Conservation (phyloP, 768 basidiomycete species). For the Gloeopeniophorella convolvens region DNA sequence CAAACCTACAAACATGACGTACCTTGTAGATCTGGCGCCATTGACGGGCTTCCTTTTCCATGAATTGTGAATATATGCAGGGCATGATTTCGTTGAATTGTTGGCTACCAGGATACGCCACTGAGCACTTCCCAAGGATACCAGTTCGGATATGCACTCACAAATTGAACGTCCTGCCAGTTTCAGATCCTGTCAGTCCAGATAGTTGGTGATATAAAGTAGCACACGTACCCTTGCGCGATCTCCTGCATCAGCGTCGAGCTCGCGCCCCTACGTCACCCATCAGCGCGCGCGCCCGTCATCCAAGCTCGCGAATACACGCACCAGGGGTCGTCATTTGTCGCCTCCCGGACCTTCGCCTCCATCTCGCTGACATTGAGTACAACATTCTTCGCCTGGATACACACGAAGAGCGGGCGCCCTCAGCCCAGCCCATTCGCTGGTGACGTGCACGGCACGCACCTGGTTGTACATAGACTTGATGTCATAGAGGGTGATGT, state of each 20-base stretch:
- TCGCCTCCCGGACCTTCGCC: constrained; percentile 92
- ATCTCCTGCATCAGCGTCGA: constrained; percentile 99
- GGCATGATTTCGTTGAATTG: constrained; percentile 99
- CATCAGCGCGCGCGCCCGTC: not conserved
- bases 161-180: constrained; percentile 93
- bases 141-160: constrained; percentile 35
- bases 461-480: constrained; percentile 95
- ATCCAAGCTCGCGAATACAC: constrained; percentile 22
- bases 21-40: constrained; percentile 99
- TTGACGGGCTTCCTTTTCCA: constrained; percentile 97
- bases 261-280: constrained; percentile 77
- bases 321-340: constrained; percentile 97
- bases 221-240: constrained; percentile 74
- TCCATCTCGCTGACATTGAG: constrained; percentile 97
- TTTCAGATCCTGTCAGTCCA: not conserved
- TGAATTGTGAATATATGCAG: constrained; percentile 87
- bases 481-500: constrained; percentile 87
- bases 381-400: constrained; percentile 90
- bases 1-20: constrained; percentile 5
- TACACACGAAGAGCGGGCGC: not conserved
- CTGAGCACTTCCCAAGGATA: not conserved
- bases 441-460: constrained; percentile 3
- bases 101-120: constrained; percentile 47
- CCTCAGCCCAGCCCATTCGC: not conserved
- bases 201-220: constrained; percentile 9